Conservation (phyloP, 352 stramenopile species). For the Phytopythium mirpurense region DNA sequence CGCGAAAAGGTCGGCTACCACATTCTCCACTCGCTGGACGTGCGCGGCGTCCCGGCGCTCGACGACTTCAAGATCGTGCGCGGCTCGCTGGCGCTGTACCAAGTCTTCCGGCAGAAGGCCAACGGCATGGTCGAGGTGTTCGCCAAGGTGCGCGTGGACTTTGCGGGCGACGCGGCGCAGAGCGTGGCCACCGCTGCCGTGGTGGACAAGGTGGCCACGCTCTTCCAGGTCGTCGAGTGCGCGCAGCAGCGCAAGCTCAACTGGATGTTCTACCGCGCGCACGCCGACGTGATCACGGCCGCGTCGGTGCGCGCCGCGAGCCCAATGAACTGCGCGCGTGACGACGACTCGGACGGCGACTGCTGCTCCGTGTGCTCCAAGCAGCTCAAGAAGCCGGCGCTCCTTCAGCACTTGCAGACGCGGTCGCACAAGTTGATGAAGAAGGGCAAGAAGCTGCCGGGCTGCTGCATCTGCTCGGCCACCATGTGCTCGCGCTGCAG, state of each 20-base stretch:
- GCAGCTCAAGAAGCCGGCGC: conserved; percentile 7
- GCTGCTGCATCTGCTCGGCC: conserved; percentile 22
- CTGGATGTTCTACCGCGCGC: conserved; percentile 17
- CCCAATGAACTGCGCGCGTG: not conserved
- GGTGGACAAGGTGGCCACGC: conserved; percentile 10
- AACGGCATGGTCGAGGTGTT: conserved; percentile 26
- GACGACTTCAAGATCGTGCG: conserved; percentile 23
- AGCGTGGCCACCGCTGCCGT: conserved; percentile 15
- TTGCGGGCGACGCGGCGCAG: conserved; percentile 11
- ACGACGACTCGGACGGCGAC: conserved; percentile 3
- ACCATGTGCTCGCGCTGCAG: conserved; percentile 25
- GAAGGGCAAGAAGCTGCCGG: conserved; percentile 8
- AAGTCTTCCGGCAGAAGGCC: conserved; percentile 26
- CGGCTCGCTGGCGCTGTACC: conserved; percentile 20
- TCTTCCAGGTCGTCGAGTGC: conserved; percentile 14
- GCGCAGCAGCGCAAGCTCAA: conserved; percentile 26
- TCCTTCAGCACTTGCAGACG: conserved; percentile 5
- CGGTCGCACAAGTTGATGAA: not conserved
- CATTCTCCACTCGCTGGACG: conserved; percentile 40
- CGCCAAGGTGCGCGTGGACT: conserved; percentile 22
- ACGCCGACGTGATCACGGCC: conserved; percentile 9
- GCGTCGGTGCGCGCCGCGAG: not conserved
- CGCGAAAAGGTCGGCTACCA: conserved; percentile 37
- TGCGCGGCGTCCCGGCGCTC: conserved; percentile 27
- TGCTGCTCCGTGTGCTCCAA: conserved; percentile 20